Evolutionary conservation across 805 yeast species (phyloP), one percentile per base, ranked within the genome.

Genomic region (Phaffomyces thermotolerans): DNA sequence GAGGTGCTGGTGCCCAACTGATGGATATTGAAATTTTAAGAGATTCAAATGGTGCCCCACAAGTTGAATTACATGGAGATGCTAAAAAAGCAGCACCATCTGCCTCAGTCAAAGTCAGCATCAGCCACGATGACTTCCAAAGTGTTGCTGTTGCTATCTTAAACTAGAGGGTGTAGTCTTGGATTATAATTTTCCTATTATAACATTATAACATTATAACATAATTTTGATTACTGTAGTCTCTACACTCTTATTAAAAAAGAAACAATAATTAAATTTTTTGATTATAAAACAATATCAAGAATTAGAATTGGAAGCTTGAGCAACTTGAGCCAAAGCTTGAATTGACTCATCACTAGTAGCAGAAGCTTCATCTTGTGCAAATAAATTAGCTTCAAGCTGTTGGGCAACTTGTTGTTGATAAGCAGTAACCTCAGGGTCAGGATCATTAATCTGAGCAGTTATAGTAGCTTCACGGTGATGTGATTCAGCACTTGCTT

Each of bases 51-150:
- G 79, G 79, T 44, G 95, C 86, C 40, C 99, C 99, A 43, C 67
- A 69, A 46, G 99, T 95, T 51, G 63, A 59, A 18, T 75, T 93
- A 57, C 70, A 72, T 49, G 97, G 97, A 41, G 73, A 68, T 40
- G 98, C 99, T 37, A 70, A 76, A 56, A 60, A 65, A 29, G 85
- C 88, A 51, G 97, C 98, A 35, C 60, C 71, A 18, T 66, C 68
- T 43, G 93, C 91, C 38, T 64, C 67, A 30, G 84, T 93, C 50
- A 84, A 77, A 60, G 95, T 93, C 46, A 86, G 96, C 35, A 93
- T 93, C 55, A 85, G 96, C 20, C 99, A 93, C 64, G 96, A 91
- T 61, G 99, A 95, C 56, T 75, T 84, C 72, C 99, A 93, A 74
- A 87, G 96, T 35, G 93, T 95, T 51, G 98, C 99, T 10, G 97